Evolutionary conservation across 768 basidiomycete species (phyloP), one percentile per base, ranked within the genome.

Genomic region (Mycena pura): DNA sequence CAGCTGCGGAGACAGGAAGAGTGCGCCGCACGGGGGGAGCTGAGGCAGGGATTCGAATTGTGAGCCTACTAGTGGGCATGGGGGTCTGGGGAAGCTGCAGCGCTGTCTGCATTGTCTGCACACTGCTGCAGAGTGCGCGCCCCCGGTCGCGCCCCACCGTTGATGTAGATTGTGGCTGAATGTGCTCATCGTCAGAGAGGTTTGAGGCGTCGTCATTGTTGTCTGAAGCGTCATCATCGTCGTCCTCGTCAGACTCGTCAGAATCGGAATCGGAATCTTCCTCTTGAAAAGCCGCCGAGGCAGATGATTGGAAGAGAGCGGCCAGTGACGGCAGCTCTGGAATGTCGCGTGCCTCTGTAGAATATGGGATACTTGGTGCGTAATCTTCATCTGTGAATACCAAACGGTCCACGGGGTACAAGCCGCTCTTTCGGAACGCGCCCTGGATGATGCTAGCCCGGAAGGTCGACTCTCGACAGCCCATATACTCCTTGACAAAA

Each of bases 401-500:
- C 13, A 48, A 19, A 10, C 48, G 65, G 46, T 72, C 68, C 28
- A 68, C 14, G 2, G 72, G 73, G 17, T 25, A 46, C 25, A 72
- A 53, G 10, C 73, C 69, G 24, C 57, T 68, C 44, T 64, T 71
- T 31, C 39, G 43, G 56, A 56, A 75, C 10, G 73, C 68, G 8
- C 32, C 36, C 34, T 19, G 5, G 46, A 73, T 69, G 13, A 43
- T 59, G 5, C 61, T 58, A 3, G 28, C 17, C 22, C 31, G 67
- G 52, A 74, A 68, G 15, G 64, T 55, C n/a, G 60, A 10, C 1
- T 45, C 38, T 14, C 64, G 64, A 10, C 60, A 69, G 21, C 41
- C 57, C 68, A 73, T 68, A 39, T 76, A 77, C 52, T 73, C 70
- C 29, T 60, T 60, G 25, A 76, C 68, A 50, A 77, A 62, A 52